Evolutionary conservation across 768 basidiomycete genomes (phyloP).

Genomic region (Stropharia rugosoannulata): DNA sequence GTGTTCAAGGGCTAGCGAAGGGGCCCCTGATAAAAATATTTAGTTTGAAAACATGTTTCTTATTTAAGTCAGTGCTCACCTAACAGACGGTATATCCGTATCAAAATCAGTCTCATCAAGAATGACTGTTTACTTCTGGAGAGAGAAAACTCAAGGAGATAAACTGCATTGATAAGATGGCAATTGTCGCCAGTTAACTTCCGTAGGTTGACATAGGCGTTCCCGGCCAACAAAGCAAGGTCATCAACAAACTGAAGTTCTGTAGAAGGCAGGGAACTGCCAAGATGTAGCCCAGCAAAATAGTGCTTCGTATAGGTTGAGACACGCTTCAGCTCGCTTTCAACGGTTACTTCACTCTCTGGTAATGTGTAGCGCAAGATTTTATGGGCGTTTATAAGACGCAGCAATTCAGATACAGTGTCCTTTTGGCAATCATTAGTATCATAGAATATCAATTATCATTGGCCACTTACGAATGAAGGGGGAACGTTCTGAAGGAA

Average conservation of each 20-base stretch:
- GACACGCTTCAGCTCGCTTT: slow-evolving; percentile 54
- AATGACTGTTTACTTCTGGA: slow-evolving; percentile 78
- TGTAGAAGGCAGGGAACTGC: slow-evolving; percentile 61
- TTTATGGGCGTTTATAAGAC: slow-evolving; percentile 75
- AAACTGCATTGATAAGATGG: slow-evolving; percentile 62
- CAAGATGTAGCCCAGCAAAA: slow-evolving; percentile 64
- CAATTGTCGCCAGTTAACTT: slow-evolving; percentile 49
- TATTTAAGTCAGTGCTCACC: slow-evolving; percentile 41
- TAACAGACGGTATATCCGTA: slow-evolving; percentile 80
- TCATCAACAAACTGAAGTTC: slow-evolving; percentile 91
- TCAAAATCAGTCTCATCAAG: slow-evolving; percentile 70
- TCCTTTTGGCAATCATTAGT: slow-evolving; percentile 33
- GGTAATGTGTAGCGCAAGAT: slow-evolving; percentile 62
- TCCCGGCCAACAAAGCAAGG: slow-evolving; percentile 71
- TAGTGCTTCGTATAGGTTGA: slow-evolving; percentile 59
- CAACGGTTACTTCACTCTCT: slow-evolving; percentile 47
- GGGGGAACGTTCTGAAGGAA: slow-evolving; percentile 49
- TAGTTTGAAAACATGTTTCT: not conserved
- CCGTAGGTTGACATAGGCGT: slow-evolving; percentile 67
- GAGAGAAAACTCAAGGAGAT: slow-evolving; percentile 71
- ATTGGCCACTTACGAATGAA: slow-evolving; percentile 42
- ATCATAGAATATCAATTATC: not conserved
- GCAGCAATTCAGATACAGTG: slow-evolving; percentile 54
- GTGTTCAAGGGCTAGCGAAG: slow-evolving; percentile 73
- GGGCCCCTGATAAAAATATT: slow-evolving; percentile 52